Conservation (phyloP, 2,329 filamentous ascomycete species). For the Lachnellula arida region DNA sequence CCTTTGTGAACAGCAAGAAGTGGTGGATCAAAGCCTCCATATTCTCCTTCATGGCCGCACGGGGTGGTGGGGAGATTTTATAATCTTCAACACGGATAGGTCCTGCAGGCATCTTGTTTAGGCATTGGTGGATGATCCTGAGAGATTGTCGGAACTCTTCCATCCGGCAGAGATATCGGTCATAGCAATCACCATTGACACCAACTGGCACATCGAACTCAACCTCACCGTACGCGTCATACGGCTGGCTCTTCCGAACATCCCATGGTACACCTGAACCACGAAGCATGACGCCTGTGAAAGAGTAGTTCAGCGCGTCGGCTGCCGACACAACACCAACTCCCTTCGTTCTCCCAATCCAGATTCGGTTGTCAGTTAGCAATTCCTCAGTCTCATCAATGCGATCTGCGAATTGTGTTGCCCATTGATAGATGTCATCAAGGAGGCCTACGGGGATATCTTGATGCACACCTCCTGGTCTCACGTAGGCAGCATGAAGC, state of each 20-base stretch:
- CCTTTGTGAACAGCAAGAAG: constrained; percentile 98
- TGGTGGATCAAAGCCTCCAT: constrained; percentile 99
- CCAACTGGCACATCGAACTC: constrained; percentile 98
- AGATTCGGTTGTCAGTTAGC: constrained; percentile 98
- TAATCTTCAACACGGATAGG: constrained; percentile 97
- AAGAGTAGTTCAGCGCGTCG: constrained; percentile 95
- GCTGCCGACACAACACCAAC: constrained; percentile 86
- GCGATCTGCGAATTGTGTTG: constrained; percentile 95
- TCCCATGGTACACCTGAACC: constrained; percentile 96
- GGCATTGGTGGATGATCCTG: constrained; percentile 96
- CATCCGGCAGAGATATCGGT: constrained; percentile 98
- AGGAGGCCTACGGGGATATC: constrained; percentile 90
- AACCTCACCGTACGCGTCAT: constrained; percentile 96
- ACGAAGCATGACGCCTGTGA: constrained; percentile 96
- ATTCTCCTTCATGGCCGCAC: constrained; percentile 99
- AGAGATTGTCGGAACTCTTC: constrained; percentile 98
- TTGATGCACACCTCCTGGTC: constrained; percentile 92
- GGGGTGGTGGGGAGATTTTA: constrained; percentile 94
- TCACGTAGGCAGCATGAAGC: constrained; percentile 94
- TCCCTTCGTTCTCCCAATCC: constrained; percentile 88
- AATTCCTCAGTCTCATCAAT: constrained; percentile 99
- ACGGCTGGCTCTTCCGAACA: constrained; percentile 92
- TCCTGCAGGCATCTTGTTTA: constrained; percentile 97
- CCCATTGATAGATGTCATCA: constrained; percentile 99
- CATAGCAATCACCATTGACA: constrained; percentile 97